These are phyloP conservation scores for Colletotrichum truncatum DNA, from an alignment of 2,329 filamentous ascomycete genomes.

Conservation along the genomic window DNA sequence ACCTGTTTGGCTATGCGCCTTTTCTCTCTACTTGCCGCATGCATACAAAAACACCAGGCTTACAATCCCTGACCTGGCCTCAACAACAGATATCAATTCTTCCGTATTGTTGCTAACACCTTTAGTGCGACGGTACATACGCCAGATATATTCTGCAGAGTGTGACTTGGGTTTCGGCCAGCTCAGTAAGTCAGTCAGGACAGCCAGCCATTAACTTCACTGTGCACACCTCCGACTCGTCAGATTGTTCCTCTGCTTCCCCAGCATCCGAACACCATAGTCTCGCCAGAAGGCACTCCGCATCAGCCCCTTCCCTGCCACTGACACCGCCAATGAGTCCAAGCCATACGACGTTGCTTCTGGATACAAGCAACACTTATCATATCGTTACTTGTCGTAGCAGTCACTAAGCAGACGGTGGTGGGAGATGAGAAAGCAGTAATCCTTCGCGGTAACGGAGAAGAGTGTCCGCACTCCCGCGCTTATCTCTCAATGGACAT, in stretches of 20 bases:
- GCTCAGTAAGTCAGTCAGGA: not conserved
- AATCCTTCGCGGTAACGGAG: not conserved
- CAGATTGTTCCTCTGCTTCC: not conserved
- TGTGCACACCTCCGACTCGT: no score
- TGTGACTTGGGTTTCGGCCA: not conserved
- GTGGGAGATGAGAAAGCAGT: not conserved
- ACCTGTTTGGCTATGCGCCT: not conserved
- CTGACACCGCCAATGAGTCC: conserved; percentile 1
- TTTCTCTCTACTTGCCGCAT: not conserved
- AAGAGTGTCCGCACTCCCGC: not conserved
- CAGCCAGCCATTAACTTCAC: not conserved
- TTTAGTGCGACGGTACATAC: no score
- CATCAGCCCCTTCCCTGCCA: conserved; percentile 2
- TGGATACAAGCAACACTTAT: conserved; percentile 1
- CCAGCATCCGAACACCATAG: conserved; percentile 5
- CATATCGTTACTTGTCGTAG: not conserved
- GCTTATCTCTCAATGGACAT: conserved; percentile 14
- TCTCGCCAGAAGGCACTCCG: conserved; percentile 13
- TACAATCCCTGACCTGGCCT: not conserved
- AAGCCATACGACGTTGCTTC: conserved; percentile 7
- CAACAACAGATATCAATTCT: no score
- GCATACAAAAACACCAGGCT: not conserved
- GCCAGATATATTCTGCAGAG: not conserved
- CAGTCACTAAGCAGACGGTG: not conserved
- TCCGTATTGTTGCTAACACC: no score